Conservation (phyloP, 345 rosid species). For the Moricandia moricandioides region DNA sequence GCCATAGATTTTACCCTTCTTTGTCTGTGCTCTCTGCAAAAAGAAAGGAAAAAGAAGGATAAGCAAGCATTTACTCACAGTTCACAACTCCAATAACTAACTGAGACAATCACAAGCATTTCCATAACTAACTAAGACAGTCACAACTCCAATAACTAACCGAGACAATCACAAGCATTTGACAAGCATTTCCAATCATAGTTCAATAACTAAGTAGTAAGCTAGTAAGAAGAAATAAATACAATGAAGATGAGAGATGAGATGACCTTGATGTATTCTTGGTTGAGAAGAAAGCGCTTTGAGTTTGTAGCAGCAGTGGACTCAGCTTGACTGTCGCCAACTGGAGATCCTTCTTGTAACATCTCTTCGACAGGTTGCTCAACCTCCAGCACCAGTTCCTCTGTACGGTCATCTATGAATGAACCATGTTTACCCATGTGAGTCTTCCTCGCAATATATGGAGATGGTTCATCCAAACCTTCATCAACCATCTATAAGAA, state of each 20-base stretch:
- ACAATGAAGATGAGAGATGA: background rate
- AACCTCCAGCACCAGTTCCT: too few species aligned
- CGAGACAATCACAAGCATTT: background rate
- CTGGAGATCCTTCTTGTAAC: too few species aligned
- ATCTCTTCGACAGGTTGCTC: too few species aligned
- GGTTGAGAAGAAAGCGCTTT: background rate
- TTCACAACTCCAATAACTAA: background rate
- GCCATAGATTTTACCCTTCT: background rate
- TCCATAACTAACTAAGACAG: background rate
- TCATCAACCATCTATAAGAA: too few species aligned
- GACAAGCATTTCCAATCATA: background rate
- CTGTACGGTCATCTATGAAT: too few species aligned
- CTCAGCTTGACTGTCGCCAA: background rate
- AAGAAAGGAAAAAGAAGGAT: background rate
- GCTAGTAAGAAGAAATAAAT: background rate
- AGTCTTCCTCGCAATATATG: too few species aligned
- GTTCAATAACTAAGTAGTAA: too few species aligned
- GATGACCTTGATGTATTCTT: background rate
- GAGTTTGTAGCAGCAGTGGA: background rate
- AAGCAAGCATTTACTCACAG: background rate
- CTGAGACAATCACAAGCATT: too few species aligned
- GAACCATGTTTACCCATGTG: too few species aligned
- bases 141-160: background rate
- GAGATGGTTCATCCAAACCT: too few species aligned
- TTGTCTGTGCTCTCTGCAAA: background rate